phyloP scores from a whole-genome alignment of 441 rosid species.

The Codiaeum variegatum region DNA sequence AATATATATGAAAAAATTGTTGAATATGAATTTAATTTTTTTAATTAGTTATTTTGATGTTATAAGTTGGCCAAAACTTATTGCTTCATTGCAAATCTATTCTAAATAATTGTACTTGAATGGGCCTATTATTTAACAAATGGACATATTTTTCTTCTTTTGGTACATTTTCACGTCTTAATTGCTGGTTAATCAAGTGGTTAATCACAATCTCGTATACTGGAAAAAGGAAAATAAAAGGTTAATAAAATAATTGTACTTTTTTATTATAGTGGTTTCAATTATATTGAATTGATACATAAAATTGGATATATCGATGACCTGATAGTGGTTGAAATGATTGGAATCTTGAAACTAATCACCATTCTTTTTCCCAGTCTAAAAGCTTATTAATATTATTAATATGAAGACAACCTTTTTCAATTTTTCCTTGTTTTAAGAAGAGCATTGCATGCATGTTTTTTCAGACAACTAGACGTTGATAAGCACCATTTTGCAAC shows the following conservation, averaged over 20 bases:
- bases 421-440: not conserved
- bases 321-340: slow-evolving; percentile 1
- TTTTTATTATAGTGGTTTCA: not conserved
- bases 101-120: too few relatives aligned
- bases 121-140: too few relatives aligned
- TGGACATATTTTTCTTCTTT: too few relatives aligned
- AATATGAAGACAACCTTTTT: not conserved
- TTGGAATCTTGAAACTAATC: slow-evolving; percentile 6
- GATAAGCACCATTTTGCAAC: not conserved
- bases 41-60: too few relatives aligned
- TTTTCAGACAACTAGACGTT: not conserved
- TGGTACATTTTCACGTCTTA: not conserved
- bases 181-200: not conserved
- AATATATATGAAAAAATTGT: too few relatives aligned
- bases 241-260: slow-evolving; percentile 3
- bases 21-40: too few relatives aligned
- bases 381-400: not conserved
- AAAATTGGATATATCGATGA: not conserved
- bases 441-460: not conserved
- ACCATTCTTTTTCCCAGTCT: not conserved
- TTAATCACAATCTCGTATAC: not conserved
- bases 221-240: not conserved
- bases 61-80: too few relatives aligned
- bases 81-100: too few relatives aligned
- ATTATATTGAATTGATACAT: not conserved